phyloP scores from a whole-genome alignment of 805 yeast genomes.

The Candida odintsovae region DNA sequence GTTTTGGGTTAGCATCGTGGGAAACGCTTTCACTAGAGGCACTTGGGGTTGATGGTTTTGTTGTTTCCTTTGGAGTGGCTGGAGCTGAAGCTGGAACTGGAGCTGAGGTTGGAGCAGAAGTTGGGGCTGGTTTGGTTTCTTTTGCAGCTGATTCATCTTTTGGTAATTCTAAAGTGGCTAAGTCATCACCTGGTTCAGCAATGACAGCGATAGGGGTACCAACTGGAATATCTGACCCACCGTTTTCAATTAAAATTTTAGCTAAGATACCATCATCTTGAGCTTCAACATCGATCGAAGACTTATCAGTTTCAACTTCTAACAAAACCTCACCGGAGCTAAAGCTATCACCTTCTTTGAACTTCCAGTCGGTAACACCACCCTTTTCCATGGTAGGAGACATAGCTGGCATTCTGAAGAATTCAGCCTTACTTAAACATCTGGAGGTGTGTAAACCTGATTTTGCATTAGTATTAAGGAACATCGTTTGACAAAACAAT shows the following conservation, averaged over 20 bases:
- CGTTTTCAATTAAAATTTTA: conserved; percentile 62
- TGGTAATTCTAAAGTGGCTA: conserved; percentile 59
- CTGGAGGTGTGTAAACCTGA: conserved; percentile 22
- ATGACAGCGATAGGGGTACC: conserved; percentile 86
- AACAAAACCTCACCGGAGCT: conserved; percentile 76
- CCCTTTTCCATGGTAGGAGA: conserved; percentile 98
- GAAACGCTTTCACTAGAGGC: conserved; percentile 13
- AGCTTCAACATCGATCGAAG: conserved; percentile 80
- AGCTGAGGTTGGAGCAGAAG: background rate
- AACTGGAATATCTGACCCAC: conserved; percentile 75
- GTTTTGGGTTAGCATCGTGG: conserved; percentile 55
- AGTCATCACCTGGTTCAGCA: conserved; percentile 86
- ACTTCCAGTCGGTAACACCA: conserved; percentile 85
- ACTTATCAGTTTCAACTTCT: conserved; percentile 85
- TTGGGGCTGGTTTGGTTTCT: conserved; percentile 13
- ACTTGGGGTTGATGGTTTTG: conserved; percentile 8
- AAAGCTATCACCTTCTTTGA: conserved; percentile 69
- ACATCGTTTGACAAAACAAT: background rate
- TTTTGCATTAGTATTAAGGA: background rate
- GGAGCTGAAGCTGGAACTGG: conserved; percentile 4
- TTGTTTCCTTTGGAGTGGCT: conserved; percentile 5
- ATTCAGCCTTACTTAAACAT: conserved; percentile 24
- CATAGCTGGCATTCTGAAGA: conserved; percentile 96
- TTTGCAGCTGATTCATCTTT: conserved; percentile 20
- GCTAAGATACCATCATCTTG: conserved; percentile 89